Percentiles rank a stretch among this genome's conserved stretches.
These are phyloP conservation scores for Magnolia kwangsiensis DNA, from an alignment of 164 flowering plant genomes.

Conservation along the genomic window DNA sequence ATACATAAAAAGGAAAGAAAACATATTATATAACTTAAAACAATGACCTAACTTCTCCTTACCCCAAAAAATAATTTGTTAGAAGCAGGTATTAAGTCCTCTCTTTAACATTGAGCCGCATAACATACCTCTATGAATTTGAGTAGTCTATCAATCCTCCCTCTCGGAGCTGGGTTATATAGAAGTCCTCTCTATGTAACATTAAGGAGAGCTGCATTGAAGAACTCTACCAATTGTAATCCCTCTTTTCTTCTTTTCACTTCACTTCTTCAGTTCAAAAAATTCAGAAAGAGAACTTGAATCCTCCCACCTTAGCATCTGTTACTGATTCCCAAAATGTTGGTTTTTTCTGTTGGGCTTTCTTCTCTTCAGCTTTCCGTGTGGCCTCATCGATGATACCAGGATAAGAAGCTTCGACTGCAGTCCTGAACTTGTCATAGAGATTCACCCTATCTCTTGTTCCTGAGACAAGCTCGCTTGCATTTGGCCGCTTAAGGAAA, in stretches of 20 bases:
- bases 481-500: slow-evolving; percentile 86
- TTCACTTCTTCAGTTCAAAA: neutral
- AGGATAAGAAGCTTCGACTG: slow-evolving; percentile 64
- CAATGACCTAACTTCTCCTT: too few species aligned
- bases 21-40: too few species aligned
- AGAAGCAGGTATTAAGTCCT: too few species aligned
- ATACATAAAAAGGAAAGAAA: too few species aligned
- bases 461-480: slow-evolving; percentile 85
- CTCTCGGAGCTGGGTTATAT: neutral
- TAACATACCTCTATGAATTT: too few species aligned
- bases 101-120: too few species aligned
- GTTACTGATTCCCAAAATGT: slow-evolving; percentile 89
- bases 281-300: slow-evolving; percentile 74
- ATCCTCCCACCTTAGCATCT: slow-evolving; percentile 75
- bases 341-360: slow-evolving; percentile 45
- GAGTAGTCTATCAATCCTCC: neutral
- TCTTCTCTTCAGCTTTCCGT: slow-evolving; percentile 57
- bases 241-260: neutral
- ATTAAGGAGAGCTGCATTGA: too few species aligned
- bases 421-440: slow-evolving; percentile 74
- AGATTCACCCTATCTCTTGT: slow-evolving; percentile 83
- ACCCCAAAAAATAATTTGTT: too few species aligned
- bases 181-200: too few species aligned
- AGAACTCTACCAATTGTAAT: too few species aligned
- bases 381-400: slow-evolving; percentile 59